Percentiles rank a stretch among this genome's conserved stretches.
These are phyloP conservation scores for Penstemon barbatus DNA, from an alignment of 257 asterid species.

Conservation along the genomic window DNA sequence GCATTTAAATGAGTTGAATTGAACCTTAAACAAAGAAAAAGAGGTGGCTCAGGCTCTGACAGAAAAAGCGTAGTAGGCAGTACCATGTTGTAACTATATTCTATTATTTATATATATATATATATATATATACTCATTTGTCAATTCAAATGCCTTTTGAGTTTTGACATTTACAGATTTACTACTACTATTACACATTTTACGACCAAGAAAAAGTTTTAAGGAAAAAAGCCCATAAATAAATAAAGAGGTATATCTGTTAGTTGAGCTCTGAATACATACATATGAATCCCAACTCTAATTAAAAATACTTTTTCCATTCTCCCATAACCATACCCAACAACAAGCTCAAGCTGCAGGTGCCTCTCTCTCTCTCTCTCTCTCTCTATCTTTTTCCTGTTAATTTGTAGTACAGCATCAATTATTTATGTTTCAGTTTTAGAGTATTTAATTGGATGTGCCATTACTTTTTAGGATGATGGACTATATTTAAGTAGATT, in stretches of 20 bases:
- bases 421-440: not conserved
- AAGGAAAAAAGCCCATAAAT: not conserved
- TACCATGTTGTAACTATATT: no score
- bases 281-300: not conserved
- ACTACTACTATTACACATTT: not conserved
- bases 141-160: not conserved
- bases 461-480: no score
- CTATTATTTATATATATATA: no score
- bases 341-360: not conserved
- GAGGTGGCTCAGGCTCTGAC: not conserved
- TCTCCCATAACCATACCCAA: not conserved
- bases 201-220: not conserved
- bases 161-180: not conserved
- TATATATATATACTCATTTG: no score
- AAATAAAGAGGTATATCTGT: not conserved
- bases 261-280: constrained; percentile 13
- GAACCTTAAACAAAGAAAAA: not conserved
- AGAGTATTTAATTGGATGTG: not conserved
- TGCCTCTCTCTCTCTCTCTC: not conserved
- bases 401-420: not conserved
- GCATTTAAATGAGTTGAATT: not conserved
- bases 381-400: not conserved
- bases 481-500: no score
- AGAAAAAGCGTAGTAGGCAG: not conserved
- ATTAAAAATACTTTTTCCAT: not conserved